Conservation (phyloP, 768 basidiomycete species). For the Mycena galopus region DNA sequence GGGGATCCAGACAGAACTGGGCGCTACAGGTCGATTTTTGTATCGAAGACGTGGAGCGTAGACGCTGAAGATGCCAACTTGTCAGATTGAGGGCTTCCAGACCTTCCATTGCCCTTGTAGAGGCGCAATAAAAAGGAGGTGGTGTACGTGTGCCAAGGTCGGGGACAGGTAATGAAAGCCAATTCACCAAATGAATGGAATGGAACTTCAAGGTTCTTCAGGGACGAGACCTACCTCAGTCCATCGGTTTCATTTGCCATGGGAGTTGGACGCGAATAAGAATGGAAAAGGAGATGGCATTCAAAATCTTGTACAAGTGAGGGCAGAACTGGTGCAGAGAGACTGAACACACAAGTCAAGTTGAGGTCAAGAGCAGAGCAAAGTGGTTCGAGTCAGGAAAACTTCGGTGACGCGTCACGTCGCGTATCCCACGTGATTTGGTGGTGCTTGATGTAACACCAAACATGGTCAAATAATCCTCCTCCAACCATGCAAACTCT, state of each 20-base stretch:
- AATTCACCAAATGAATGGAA: conserved; percentile 13
- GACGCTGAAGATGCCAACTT: neutral
- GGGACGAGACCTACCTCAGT: neutral
- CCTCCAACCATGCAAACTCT: neutral
- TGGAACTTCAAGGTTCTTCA: neutral
- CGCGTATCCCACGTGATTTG: neutral
- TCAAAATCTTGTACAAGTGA: neutral
- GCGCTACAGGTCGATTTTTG: no score
- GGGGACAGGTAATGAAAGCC: neutral
- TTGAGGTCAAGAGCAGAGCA: neutral
- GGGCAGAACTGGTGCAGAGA: neutral
- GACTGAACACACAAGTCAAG: no score
- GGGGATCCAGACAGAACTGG: neutral
- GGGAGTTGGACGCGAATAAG: neutral
- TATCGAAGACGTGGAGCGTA: neutral
- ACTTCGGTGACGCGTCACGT: neutral
- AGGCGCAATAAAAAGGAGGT: neutral
- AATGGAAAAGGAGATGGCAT: no score
- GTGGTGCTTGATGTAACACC: neutral
- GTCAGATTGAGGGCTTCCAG: neutral
- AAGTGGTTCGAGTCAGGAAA: neutral
- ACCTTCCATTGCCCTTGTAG: conserved; percentile 1
- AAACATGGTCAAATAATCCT: conserved; percentile 4
- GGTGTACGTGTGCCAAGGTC: neutral
- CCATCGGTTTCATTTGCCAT: neutral